A percentile compares a stretch with the other conserved stretches of the same genome.
Evolutionary conservation across 2,329 filamentous ascomycete genomes (phyloP).

Genomic region (Pseudophaeomoniella oleicola): DNA sequence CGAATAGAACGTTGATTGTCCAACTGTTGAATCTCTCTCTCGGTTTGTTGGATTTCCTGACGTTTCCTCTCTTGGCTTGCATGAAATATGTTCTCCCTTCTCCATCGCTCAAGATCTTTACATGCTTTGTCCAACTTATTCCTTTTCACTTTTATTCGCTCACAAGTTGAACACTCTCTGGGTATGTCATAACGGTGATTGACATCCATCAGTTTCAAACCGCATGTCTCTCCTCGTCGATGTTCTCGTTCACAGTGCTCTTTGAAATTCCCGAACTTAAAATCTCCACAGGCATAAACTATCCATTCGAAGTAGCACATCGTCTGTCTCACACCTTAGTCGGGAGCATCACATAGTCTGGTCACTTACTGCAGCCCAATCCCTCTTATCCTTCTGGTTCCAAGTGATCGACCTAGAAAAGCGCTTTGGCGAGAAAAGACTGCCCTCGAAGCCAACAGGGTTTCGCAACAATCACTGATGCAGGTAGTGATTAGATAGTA

Average conservation of each 20-base stretch:
- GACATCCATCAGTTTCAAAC: slow-evolving; percentile 74
- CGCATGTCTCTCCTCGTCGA: slow-evolving; percentile 90
- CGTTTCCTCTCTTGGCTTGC: slow-evolving; percentile 52
- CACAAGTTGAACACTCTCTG: slow-evolving; percentile 68
- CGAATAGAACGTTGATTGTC: slow-evolving; percentile 37
- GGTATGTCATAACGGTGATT: slow-evolving; percentile 41
- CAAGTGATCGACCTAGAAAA: too few species aligned
- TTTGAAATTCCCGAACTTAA: slow-evolving; percentile 87
- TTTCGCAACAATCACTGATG: background rate
- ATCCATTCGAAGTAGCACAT: slow-evolving; percentile 98
- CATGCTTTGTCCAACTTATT: slow-evolving; percentile 61
- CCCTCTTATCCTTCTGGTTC: too few species aligned
- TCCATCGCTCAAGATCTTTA: slow-evolving; percentile 64
- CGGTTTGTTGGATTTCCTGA: slow-evolving; percentile 58
- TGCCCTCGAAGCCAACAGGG: too few species aligned
- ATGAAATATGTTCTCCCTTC: slow-evolving; percentile 49
- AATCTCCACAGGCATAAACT: slow-evolving; percentile 73
- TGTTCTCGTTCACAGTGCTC: slow-evolving; percentile 91
- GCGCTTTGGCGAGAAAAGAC: too few species aligned
- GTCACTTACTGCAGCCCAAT: too few species aligned
- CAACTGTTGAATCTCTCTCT: slow-evolving; percentile 54
- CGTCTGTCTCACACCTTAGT: background rate
- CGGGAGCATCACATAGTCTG: too few species aligned
- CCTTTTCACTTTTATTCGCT: slow-evolving; percentile 75
- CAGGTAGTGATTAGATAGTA: background rate